phyloP scores from a whole-genome alignment of 2,329 filamentous ascomycete species.

The Botrytis fabae region DNA sequence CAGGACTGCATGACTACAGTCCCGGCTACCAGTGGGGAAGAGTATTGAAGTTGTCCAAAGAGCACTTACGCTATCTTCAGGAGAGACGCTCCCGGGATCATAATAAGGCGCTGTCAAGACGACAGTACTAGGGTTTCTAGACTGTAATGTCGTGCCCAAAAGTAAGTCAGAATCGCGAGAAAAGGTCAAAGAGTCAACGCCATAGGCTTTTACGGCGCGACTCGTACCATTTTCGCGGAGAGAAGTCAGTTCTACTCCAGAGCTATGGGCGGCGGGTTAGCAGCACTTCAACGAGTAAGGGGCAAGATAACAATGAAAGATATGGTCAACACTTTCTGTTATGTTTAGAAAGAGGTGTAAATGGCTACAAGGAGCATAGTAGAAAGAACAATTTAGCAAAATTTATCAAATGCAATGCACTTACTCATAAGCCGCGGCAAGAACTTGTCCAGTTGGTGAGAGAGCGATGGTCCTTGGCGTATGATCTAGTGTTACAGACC shows the following conservation, averaged over 20 bases:
- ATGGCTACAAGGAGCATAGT: neutral
- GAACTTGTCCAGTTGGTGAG: conserved; percentile 76
- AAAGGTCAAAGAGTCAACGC: conserved; percentile 72
- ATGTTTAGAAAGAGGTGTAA: neutral
- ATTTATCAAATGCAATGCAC: neutral
- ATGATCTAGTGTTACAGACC: conserved; percentile 76
- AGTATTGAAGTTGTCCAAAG: conserved; percentile 86
- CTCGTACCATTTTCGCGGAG: conserved; percentile 62
- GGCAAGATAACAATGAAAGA: neutral
- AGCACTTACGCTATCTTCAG: conserved; percentile 67
- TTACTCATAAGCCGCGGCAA: conserved; percentile 79
- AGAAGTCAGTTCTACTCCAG: conserved; percentile 85
- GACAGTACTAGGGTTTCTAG: conserved; percentile 67
- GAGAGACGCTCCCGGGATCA: conserved; percentile 65
- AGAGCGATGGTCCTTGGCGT: conserved; percentile 75
- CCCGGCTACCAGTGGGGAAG: conserved; percentile 76
- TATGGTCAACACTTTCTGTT: neutral
- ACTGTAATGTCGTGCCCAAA: conserved; percentile 70
- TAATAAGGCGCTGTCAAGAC: conserved; percentile 74
- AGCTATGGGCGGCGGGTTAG: conserved; percentile 16
- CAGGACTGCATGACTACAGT: conserved; percentile 75
- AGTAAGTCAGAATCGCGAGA: conserved; percentile 77
- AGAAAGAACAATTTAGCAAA: neutral
- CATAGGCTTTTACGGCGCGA: conserved; percentile 75
- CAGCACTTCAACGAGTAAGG: neutral